phyloP scores from a whole-genome alignment of 371 early-diverging fungal species.

The Mucor saturninus region DNA sequence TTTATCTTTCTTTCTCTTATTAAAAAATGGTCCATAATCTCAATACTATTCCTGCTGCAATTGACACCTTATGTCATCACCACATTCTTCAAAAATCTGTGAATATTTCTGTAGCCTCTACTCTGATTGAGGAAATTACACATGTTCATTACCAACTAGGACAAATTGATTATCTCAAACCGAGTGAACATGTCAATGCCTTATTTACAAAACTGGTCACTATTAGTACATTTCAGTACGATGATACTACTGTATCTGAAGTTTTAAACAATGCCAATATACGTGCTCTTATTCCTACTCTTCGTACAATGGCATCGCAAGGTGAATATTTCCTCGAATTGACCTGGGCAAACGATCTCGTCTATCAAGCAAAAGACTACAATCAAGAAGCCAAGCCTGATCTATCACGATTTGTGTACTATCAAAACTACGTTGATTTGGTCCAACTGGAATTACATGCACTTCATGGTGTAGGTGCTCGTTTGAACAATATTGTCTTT shows the following conservation, averaged over 20 bases:
- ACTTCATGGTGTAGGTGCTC: conserved; percentile 34
- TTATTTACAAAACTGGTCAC: conserved; percentile 38
- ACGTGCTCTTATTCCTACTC: conserved; percentile 4
- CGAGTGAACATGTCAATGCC: conserved; percentile 31
- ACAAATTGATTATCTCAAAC: conserved; percentile 8
- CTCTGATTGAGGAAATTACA: conserved; percentile 29
- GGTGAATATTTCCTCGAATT: conserved; percentile 41
- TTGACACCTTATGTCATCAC: conserved; percentile 5
- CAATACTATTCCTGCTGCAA: not conserved
- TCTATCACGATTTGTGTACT: conserved; percentile 38
- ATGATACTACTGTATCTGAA: conserved; percentile 3
- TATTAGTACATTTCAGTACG: conserved; percentile 25
- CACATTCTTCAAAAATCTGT: conserved; percentile 2
- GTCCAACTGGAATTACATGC: conserved; percentile 41
- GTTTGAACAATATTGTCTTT: conserved; percentile 31
- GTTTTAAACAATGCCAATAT: conserved; percentile 26
- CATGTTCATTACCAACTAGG: conserved; percentile 19
- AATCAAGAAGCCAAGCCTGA: not conserved
- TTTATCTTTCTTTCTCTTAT: not conserved
- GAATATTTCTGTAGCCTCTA: not conserved
- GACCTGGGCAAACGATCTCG: conserved; percentile 28
- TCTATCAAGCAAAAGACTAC: not conserved
- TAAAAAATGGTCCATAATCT: conserved; percentile 17
- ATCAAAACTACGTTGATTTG: conserved; percentile 44
- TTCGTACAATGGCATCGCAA: conserved; percentile 31